Conservation (phyloP, 164 flowering plant species). For the Houttuynia cordata region DNA sequence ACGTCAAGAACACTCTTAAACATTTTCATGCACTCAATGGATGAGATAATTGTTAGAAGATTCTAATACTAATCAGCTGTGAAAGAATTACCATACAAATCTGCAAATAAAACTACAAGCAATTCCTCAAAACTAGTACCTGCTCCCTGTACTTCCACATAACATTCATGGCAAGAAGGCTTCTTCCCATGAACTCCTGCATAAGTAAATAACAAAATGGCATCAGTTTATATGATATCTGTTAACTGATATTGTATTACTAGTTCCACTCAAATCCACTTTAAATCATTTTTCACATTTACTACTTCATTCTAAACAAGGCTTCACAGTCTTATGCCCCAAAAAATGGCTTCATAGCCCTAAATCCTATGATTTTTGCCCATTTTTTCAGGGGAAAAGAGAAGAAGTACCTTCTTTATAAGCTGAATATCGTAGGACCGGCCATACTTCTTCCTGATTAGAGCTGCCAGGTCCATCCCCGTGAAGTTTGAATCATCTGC, state of each 20-base stretch:
- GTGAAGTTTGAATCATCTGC: slow-evolving; percentile 73
- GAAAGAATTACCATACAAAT: no score
- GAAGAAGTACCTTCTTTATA: slow-evolving; percentile 92
- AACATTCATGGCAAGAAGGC: slow-evolving; percentile 89
- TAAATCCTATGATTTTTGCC: no score
- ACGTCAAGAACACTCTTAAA: no score
- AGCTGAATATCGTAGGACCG: slow-evolving; percentile 91
- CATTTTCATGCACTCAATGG: no score
- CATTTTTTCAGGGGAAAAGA: neutral
- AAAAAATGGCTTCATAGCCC: neutral
- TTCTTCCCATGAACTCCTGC: slow-evolving; percentile 96
- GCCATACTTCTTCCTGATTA: slow-evolving; percentile 85
- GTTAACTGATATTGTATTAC: no score
- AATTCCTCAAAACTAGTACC: slow-evolving; percentile 23
- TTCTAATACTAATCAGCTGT: no score
- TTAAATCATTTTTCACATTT: no score
- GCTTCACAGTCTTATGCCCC: no score
- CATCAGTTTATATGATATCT: neutral
- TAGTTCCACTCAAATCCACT: no score
- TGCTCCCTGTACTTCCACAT: slow-evolving; percentile 99
- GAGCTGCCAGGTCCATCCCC: slow-evolving; percentile 87
- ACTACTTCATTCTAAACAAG: no score
- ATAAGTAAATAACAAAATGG: neutral
- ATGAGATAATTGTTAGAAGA: no score
- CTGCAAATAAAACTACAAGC: no score